phyloP scores from a whole-genome alignment of 1,284 basidiomycete genomes.

The Boletellus deceptivus region DNA sequence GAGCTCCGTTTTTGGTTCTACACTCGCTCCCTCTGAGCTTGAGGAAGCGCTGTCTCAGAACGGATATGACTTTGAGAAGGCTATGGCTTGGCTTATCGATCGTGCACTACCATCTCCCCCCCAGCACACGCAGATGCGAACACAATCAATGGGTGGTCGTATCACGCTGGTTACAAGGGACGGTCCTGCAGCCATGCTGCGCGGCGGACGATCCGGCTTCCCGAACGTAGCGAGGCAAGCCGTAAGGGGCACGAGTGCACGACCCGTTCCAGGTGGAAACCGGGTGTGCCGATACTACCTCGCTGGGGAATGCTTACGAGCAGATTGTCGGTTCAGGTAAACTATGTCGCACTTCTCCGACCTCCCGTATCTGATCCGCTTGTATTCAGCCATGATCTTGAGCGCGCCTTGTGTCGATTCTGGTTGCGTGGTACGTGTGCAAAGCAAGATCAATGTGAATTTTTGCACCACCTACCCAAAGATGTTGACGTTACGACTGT shows the following conservation, averaged over 20 bases:
- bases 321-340: slow-evolving; percentile 96
- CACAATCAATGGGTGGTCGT: slow-evolving; percentile 61
- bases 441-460: slow-evolving; percentile 89
- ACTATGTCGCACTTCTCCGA: slow-evolving; percentile 17
- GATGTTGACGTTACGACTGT: slow-evolving; percentile 69
- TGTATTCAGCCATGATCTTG: slow-evolving; percentile 75
- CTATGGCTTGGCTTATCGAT: slow-evolving; percentile 91
- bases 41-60: slow-evolving; percentile 89
- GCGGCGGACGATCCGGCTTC: slow-evolving; percentile 48
- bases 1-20: slow-evolving; percentile 87
- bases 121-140: slow-evolving; percentile 45
- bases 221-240: slow-evolving; percentile 34
- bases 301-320: slow-evolving; percentile 91
- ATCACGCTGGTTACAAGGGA: slow-evolving; percentile 63
- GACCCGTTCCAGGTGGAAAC: slow-evolving; percentile 53
- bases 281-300: slow-evolving; percentile 95
- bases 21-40: slow-evolving; percentile 84
- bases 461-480: slow-evolving; percentile 85
- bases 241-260: slow-evolving; percentile 54
- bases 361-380: slow-evolving; percentile 13
- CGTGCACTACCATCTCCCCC: slow-evolving; percentile 51
- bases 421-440: slow-evolving; percentile 97
- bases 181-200: slow-evolving; percentile 33
- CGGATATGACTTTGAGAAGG: slow-evolving; percentile 91
- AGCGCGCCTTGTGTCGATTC: slow-evolving; percentile 92